Evolutionary conservation across 2,329 filamentous ascomycete genomes (phyloP).

Genomic region (Talaromyces sp.): DNA sequence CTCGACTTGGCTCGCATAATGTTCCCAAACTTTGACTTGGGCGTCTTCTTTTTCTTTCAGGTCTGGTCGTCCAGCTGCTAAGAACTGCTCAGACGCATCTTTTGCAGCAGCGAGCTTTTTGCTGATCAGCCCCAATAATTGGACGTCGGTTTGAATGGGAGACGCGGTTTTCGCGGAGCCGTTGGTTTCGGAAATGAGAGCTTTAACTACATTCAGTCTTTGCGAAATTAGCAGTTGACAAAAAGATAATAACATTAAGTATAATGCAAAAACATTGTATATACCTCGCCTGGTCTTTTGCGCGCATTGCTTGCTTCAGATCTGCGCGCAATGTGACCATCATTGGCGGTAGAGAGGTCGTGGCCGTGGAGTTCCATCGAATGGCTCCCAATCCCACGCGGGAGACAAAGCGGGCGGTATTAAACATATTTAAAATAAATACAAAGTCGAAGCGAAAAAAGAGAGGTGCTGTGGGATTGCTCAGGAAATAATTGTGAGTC

Average conservation of each 20-base stretch:
- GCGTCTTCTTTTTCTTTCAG: slow-evolving; percentile 43
- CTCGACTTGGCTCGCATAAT: slow-evolving; percentile 40
- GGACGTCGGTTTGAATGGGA: slow-evolving; percentile 44
- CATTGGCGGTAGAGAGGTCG: slow-evolving; percentile 35
- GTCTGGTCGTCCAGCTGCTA: slow-evolving; percentile 37
- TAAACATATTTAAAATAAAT: slow-evolving; percentile 25
- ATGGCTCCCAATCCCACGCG: slow-evolving; percentile 24
- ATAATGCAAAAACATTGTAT: slow-evolving; percentile 15
- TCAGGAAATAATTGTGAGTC: slow-evolving; percentile 3
- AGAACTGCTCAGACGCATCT: slow-evolving; percentile 39
- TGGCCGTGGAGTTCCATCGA: slow-evolving; percentile 38
- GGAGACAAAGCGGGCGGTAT: slow-evolving; percentile 23
- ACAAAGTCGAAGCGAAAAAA: background rate
- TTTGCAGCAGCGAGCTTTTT: slow-evolving; percentile 37
- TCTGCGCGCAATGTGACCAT: slow-evolving; percentile 42
- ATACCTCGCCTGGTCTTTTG: slow-evolving; percentile 42
- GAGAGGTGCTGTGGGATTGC: too few relatives aligned
- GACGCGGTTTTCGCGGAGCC: slow-evolving; percentile 44
- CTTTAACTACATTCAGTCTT: slow-evolving; percentile 45
- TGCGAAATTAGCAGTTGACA: background rate
- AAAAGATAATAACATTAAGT: background rate
- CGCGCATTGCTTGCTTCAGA: slow-evolving; percentile 47
- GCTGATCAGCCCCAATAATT: slow-evolving; percentile 43
- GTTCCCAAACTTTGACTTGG: slow-evolving; percentile 40
- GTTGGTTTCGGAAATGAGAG: slow-evolving; percentile 47